Evolutionary conservation across 1,284 basidiomycete genomes (phyloP), one percentile per base, ranked within the genome.

Genomic region (Waitea zeae): DNA sequence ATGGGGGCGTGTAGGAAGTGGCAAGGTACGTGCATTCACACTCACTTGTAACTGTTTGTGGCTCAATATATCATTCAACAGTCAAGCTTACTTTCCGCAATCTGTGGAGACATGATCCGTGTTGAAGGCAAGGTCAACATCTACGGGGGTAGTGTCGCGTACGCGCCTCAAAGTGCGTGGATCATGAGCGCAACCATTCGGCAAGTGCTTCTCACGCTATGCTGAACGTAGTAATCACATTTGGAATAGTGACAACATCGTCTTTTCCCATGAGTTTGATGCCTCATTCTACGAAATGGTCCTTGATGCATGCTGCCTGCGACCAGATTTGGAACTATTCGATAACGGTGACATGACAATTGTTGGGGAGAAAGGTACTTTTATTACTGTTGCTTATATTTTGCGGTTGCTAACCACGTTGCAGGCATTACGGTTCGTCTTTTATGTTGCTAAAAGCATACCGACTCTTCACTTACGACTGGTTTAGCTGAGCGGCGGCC

Each of bases 151-250:
- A 71, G 61, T 6, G 60, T 93, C n/a, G 77, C 89, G 0, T 96
- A 93, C 55, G 88, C 86, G 12, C 71, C 77, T 17, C 92, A 96
- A 49, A 82, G 77, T 46, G 83, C 89, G 20, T 96, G 90, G 83
- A 72, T 90, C 34, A 66, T 89, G 50, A 84, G 80, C 2, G 72
- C 82, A 0, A 77, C 82, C 0, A 70, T 93, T 36, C 70, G 77
- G 22, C n/a, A 26, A 7, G 22, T 7, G n/a, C 22, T 26, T 26
- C 22, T 26, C 22, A 7, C n/a, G 22, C 22, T 26, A 7, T 26
- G 7, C 22, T 26, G 7, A n/a, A 7, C n/a, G 22, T n/a, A 26
- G 7, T n/a, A 7, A 7, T 26, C 7, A 26, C 22, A 26, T 26
- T 26, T 26, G 7, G 7, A 26, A 26, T n/a, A 26, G 22, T 35